Evolutionary conservation across 495 filamentous ascomycete species (phyloP), one percentile per base, ranked within the genome.

Genomic region (Aspergillus funiculosus): DNA sequence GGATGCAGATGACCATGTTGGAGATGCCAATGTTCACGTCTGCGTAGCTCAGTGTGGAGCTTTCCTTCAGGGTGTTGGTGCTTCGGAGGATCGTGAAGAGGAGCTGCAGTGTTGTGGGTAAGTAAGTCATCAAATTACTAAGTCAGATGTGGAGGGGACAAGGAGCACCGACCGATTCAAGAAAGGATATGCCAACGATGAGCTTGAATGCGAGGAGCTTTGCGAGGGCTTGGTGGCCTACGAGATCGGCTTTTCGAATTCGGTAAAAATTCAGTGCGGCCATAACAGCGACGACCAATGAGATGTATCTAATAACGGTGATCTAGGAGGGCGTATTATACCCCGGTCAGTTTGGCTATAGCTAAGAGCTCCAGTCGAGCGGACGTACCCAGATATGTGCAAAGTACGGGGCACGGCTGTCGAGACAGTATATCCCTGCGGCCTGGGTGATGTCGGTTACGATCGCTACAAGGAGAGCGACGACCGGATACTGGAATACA

Each of bases 201-300:
- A 60, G 34, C 30, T 66, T 67, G 40, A 69, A 62, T 0, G 59
- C 61, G 3, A 59, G 13, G 0, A 69, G 52, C 26, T 69, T 69
- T 20, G 42, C 17, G 5, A 67, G 14, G 9, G 58, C 54, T 13
- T 58, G 36, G 37, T 58, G 44, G 3, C 45, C 42, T n/a, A 39
- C 30, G 28, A 67, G 50, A 6, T 60, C 32, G 6, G 20, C 5
- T 19, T 61, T 59, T 11, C 60, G 37, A 3, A 43, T 47, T 5
- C 4, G 19, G 47, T 64, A 69, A 39, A 67, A 61, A 10, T 19
- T 32, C 3, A 67, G 27, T 2, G 63, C 41, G 2, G 56, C 15
- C 3, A 53, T 31, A 10, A 67, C 37, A 2, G 66, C 66, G 5
- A 62, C 0, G 0, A 39, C 4, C 2, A 62, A 36, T 4, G 66